Base-by-base conservation (phyloP, 768 basidiomycete genomes). In the Hortiboletus campestris region DNA sequence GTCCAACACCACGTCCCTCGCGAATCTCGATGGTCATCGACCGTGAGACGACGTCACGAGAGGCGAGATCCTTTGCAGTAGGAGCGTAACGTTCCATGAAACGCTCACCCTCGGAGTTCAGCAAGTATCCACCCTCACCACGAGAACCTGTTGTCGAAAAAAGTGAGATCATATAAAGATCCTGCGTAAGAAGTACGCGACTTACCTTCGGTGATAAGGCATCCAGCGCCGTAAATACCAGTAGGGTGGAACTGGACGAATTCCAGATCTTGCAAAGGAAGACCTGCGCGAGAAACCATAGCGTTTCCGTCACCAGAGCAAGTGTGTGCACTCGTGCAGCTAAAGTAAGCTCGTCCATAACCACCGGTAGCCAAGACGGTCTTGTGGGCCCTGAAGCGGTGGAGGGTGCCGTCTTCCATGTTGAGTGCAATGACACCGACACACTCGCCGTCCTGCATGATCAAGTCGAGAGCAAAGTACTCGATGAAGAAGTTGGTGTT, bases 241-340 rank as follows among this genome's bases (percentile, higher is more conserved):
- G 97, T 98, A 3, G 97, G 97, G 74, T 98, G 97, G 91, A 99
- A 99, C 72, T 99, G 97, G n/a, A 98, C 95, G 71, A 99, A 99
- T 75, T 99, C 97, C 57, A 89, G 74, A 76, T 99, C 97, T 76
- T 98, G 97, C 42, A 98, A 80, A 51, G 97, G 97, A 50, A 99
- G 80, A 32, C 97, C 97, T 28, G 97, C 97, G 67, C 97, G 86
- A 47, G 86, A 86, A 61, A 98, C 94, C 97, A 99, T 99, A 32
- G 92, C 97, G 67, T 98, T 98, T 56, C 97, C 97, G 62, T 99
- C 97, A 69, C 97, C 97, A 51, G 96, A 91, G 77, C 97, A 99
- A 17, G 97, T 99, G 74, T 99, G 97, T 43, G 97, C 97, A 69
- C 91, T 94, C 36, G 97, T 98, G 78, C 97, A 97, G 69, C 90